These are phyloP conservation scores for Starmera dryadoides DNA, from an alignment of 805 yeast genomes.

Conservation along the genomic window DNA sequence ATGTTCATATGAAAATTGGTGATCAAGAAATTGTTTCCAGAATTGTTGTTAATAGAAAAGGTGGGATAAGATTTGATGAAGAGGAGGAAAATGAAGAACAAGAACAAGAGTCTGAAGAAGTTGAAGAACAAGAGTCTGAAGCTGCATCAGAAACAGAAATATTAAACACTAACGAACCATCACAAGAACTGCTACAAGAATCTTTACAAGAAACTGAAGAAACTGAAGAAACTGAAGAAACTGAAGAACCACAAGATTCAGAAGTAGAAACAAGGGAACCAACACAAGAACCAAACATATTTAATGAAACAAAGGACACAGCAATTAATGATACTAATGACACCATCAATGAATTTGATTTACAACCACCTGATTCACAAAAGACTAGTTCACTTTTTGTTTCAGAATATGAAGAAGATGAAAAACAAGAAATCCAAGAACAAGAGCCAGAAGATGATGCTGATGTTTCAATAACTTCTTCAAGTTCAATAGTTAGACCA, in stretches of 20 bases:
- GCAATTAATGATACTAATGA: no score
- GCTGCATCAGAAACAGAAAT: constrained; percentile 3
- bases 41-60: constrained; percentile 13
- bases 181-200: no score
- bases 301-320: constrained; percentile 6
- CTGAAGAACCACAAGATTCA: no score
- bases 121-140: background rate
- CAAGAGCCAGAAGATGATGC: constrained; percentile 5
- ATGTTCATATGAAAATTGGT: constrained; percentile 17
- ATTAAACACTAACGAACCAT: no score
- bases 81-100: constrained; percentile 2
- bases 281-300: constrained; percentile 6
- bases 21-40: constrained; percentile 13
- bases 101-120: constrained; percentile 2
- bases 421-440: constrained; percentile 9
- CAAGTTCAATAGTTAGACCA: background rate
- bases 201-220: no score
- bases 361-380: no score
- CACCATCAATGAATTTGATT: no score
- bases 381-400: background rate
- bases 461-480: background rate
- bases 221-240: no score
- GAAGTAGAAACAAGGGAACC: no score
- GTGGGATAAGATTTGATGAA: constrained; percentile 12
- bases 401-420: constrained; percentile 9